Evolutionary conservation across 179 eudicot genomes (phyloP).

Genomic region (Beta macrorhiza): DNA sequence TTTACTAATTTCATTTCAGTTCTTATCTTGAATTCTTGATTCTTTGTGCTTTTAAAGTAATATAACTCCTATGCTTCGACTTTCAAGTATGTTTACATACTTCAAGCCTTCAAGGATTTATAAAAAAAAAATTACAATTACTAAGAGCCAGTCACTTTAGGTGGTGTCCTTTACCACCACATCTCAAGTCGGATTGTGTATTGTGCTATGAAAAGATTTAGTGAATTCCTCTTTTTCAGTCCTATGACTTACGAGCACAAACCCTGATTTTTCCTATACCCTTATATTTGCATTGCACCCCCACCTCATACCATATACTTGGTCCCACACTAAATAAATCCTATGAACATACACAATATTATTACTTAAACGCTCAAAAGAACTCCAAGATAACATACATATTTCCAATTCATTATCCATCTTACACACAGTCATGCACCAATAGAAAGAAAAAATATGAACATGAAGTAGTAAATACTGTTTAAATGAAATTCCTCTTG

Average conservation of each 20-base stretch:
- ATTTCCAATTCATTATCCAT: not conserved
- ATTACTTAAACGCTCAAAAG: not conserved
- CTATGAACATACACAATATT: not conserved
- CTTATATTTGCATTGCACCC: not conserved
- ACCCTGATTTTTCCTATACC: not conserved
- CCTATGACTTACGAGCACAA: not conserved
- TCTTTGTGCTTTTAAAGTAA: no score
- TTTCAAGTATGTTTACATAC: no score
- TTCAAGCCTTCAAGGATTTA: no score
- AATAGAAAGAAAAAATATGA: not conserved
- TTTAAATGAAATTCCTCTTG: not conserved
- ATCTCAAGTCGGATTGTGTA: not conserved
- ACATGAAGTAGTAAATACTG: not conserved
- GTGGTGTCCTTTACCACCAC: not conserved
- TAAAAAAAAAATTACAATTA: no score
- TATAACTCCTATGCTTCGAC: no score
- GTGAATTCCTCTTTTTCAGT: not conserved
- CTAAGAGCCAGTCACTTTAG: no score
- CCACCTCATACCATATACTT: not conserved
- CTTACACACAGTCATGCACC: not conserved
- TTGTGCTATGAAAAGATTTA: not conserved
- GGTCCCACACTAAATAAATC: not conserved
- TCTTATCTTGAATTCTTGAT: no score
- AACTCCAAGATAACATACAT: not conserved
- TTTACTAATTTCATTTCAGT: no score